These are phyloP conservation scores for Aspergillus bridgeri DNA, from an alignment of 495 filamentous ascomycete genomes.

Conservation along the genomic window DNA sequence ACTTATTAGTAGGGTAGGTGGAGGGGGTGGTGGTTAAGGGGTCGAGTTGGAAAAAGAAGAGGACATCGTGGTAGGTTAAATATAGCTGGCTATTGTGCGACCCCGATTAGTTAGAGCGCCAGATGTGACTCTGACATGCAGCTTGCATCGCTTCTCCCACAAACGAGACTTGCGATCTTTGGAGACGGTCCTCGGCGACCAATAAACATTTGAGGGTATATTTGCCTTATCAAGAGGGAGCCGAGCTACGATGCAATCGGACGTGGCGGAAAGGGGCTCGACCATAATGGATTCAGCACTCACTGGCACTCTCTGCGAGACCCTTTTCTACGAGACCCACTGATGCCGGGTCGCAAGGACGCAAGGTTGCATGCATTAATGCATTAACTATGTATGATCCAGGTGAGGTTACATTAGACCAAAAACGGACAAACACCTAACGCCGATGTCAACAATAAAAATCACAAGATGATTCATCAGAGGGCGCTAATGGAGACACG, in stretches of 20 bases:
- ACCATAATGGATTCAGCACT: neutral
- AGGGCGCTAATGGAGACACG: constrained; percentile 22
- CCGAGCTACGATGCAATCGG: neutral
- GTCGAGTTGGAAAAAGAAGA: neutral
- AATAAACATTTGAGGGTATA: neutral
- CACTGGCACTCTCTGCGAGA: no score
- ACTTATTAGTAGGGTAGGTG: neutral
- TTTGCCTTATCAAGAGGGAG: neutral
- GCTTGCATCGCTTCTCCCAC: neutral
- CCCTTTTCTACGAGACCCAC: no score
- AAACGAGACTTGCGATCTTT: neutral
- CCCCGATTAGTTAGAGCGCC: neutral
- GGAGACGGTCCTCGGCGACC: neutral
- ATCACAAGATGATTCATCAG: constrained; percentile 4
- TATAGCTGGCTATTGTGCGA: neutral
- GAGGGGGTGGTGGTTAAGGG: constrained; percentile 1
- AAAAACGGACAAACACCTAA: neutral
- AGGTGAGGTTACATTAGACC: neutral
- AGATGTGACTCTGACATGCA: neutral
- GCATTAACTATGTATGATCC: neutral
- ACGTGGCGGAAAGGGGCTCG: neutral
- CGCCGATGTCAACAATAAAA: neutral
- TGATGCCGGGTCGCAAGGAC: no score
- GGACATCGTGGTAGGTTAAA: neutral
- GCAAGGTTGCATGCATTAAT: neutral